Evolutionary conservation across 2,329 filamentous ascomycete species (phyloP).

Genomic region (Colletotrichum eremochloae): DNA sequence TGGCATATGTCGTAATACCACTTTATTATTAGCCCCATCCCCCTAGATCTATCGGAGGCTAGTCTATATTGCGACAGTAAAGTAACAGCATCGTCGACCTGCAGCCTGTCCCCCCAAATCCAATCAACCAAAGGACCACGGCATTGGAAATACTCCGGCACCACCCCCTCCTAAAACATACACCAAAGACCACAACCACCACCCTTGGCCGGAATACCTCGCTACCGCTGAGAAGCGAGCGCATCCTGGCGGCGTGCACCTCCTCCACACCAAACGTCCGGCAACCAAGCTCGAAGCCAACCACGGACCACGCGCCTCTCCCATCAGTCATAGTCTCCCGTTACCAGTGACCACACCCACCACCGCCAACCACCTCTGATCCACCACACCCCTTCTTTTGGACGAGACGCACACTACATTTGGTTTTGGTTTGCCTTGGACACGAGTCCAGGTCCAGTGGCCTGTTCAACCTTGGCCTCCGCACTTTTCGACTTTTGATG

Average conservation of each 20-base stretch:
- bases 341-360: neutral
- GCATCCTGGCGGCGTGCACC: constrained; percentile 16
- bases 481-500: neutral
- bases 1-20: constrained; percentile 6
- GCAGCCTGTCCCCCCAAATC: neutral
- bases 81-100: neutral
- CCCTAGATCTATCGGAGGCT: constrained; percentile 1
- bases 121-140: constrained; percentile 7
- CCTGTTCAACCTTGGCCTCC: neutral
- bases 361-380: neutral
- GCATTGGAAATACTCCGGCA: neutral
- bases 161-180: neutral
- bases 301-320: constrained; percentile 19
- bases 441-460: neutral
- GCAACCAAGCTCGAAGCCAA: constrained; percentile 7
- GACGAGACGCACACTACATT: neutral
- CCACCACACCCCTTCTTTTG: neutral
- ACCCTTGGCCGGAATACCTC: neutral
- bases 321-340: neutral
- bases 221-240: constrained; percentile 21
- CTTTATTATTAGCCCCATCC: constrained; percentile 1
- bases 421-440: neutral
- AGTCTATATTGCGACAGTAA: constrained; percentile 9
- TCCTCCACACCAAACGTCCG: constrained; percentile 12
- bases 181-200: neutral